Conservation (phyloP, 495 filamentous ascomycete genomes). For the Penicillium canariense region DNA sequence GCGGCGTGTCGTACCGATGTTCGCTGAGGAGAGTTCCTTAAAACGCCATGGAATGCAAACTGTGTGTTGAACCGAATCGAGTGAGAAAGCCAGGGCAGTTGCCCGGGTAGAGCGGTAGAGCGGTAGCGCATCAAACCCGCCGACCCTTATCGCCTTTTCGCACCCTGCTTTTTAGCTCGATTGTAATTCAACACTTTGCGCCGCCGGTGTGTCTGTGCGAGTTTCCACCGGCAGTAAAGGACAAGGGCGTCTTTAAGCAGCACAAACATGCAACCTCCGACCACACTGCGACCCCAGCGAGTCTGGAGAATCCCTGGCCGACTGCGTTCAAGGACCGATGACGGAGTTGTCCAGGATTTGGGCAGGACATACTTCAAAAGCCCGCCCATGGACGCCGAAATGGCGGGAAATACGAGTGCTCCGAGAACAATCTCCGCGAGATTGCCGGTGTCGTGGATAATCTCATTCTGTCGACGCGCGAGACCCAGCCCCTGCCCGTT, state of each 20-base stretch:
- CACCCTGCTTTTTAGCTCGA: conserved; percentile 36
- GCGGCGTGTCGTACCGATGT: conserved; percentile 8
- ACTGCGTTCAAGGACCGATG: conserved; percentile 33
- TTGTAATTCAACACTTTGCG: conserved; percentile 69
- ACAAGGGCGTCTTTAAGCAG: conserved; percentile 72
- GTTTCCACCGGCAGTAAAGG: conserved; percentile 71
- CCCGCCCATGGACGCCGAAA: conserved; percentile 66
- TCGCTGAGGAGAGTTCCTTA: conserved; percentile 8
- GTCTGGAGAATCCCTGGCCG: conserved; percentile 65
- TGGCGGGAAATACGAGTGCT: conserved; percentile 60
- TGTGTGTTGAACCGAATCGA: conserved; percentile 8
- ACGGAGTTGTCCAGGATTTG: conserved; percentile 56
- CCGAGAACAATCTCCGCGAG: conserved; percentile 58
- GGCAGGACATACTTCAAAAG: conserved; percentile 63
- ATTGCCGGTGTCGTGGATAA: conserved; percentile 50
- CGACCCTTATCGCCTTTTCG: conserved; percentile 17
- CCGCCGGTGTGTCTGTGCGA: conserved; percentile 64
- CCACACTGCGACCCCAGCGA: conserved; percentile 74
- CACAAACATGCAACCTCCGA: conserved; percentile 78
- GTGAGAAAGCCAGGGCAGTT: not conserved
- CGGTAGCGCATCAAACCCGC: not conserved
- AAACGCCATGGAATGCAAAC: conserved; percentile 29
- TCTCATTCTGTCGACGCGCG: conserved; percentile 41
- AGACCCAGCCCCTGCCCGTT: conserved; percentile 32
- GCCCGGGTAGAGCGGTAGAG: not conserved